Conservation (phyloP, 106 monocot genomes). For the Xerophyta viscosa region DNA sequence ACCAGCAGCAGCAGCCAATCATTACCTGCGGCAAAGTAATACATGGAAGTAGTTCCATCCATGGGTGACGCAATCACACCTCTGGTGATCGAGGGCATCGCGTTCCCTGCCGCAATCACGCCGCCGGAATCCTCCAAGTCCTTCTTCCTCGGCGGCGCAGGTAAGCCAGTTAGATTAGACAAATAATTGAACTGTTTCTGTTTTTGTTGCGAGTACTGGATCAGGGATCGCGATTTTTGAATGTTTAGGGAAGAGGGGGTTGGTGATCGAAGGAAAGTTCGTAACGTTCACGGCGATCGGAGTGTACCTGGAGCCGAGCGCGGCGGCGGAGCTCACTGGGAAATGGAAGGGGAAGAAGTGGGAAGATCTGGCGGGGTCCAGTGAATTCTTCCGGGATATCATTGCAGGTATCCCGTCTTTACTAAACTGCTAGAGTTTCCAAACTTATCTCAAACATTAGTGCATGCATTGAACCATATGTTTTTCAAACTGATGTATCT, state of each 20-base stretch:
- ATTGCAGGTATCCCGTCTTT: conserved; percentile 27
- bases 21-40: too few relatives aligned
- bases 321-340: conserved; percentile 22
- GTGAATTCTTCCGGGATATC: conserved; percentile 41
- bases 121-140: conserved; percentile 34
- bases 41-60: not conserved
- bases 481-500: too few relatives aligned
- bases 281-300: conserved; percentile 60
- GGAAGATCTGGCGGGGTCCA: conserved; percentile 28
- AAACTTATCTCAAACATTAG: too few relatives aligned
- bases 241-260: conserved; percentile 38
- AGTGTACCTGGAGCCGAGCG: conserved; percentile 43
- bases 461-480: too few relatives aligned
- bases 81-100: conserved; percentile 34
- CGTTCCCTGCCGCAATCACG: conserved; percentile 25
- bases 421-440: too few relatives aligned
- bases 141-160: conserved; percentile 71
- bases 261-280: conserved; percentile 53
- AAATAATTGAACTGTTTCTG: too few relatives aligned
- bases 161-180: too few relatives aligned
- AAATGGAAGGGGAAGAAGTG: conserved; percentile 49
- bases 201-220: too few relatives aligned
- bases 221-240: too few relatives aligned
- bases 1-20: too few relatives aligned
- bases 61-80: conserved; percentile 5